Conservation (phyloP, 2,329 filamentous ascomycete genomes). For the Drechslera avenae region DNA sequence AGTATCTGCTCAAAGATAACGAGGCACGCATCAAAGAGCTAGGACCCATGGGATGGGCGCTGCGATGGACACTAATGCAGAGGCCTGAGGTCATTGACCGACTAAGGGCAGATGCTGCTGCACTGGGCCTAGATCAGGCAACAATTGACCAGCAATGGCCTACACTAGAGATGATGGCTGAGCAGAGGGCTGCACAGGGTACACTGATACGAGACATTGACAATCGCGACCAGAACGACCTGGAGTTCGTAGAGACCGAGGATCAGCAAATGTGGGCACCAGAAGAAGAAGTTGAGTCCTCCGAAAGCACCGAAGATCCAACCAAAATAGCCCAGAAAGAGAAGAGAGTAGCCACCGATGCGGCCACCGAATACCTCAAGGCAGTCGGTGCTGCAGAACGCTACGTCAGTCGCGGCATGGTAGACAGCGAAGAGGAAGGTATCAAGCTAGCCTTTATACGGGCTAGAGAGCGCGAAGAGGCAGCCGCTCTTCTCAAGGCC, state of each 20-base stretch:
- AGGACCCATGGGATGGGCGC: constrained; percentile 85
- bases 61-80: constrained; percentile 90
- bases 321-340: constrained; percentile 13
- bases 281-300: constrained; percentile 14
- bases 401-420: constrained; percentile 23
- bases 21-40: constrained; percentile 79
- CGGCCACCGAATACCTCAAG: constrained; percentile 22
- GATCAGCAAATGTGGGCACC: constrained; percentile 18
- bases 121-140: constrained; percentile 65
- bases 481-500: constrained; percentile 5
- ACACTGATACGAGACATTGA: constrained; percentile 7
- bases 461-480: constrained; percentile 22
- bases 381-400: constrained; percentile 22
- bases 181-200: constrained; percentile 20
- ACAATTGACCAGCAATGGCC: constrained; percentile 43
- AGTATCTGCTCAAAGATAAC: constrained; percentile 85
- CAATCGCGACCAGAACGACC: neutral
- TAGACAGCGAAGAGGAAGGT: constrained; percentile 33
- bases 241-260: constrained; percentile 13
- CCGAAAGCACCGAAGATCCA: no score
- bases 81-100: constrained; percentile 68
- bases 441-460: constrained; percentile 34
- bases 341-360: constrained; percentile 6
- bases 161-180: constrained; percentile 21
- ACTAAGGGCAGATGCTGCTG: constrained; percentile 68